Evolutionary conservation across 306 rosid species (phyloP), one percentile per base, ranked within the genome.

Genomic region (Acacia crassicarpa): DNA sequence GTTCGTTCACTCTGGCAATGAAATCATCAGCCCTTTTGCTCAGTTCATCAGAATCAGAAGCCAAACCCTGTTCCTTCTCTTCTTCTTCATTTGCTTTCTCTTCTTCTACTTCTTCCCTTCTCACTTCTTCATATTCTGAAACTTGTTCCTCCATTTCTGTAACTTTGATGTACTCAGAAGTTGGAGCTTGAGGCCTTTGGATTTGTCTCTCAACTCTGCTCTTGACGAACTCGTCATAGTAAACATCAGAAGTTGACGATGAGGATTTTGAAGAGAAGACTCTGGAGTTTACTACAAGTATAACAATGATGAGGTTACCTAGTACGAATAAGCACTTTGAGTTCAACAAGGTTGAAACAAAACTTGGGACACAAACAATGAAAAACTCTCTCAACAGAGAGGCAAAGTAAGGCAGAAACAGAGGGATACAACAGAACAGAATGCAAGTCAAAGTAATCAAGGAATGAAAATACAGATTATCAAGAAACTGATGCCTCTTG

Each of bases 11-110:
- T 88, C 95, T 95, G 22, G 97, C 97, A 84, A 95, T 93, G 76
- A 89, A 90, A 81, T 90, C 97, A 75, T 95, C 98, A 56, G 95
- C 97, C 84, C 97, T 95, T 91, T 76, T 88, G 72, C 43, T 90
- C 88, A 94, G 78, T 68, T 88, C 94, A 84, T 89, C 92, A 49
- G 77, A 84, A 59, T 74, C 67, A 84, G 33, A 58, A 70, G 66
- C 12, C 46, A 75, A 75, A 70, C 72, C 48, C 73, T 7, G 23
- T 81, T 75, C 80, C 12, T 58, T 22, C 25, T 61, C 35, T 61
- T 71, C 71, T 68, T 44, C 83, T 66, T 1, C 83, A 46, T 83
- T 75, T 9, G 23, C 6, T 45, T 73, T 45, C 5, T 72, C 83
- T 38, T 77, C 85, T 45, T 79, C 77, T 46, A 32, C 74, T 35